These are phyloP conservation scores for Botryotinia narcissicola DNA, from an alignment of 2,329 filamentous ascomycete species.

Conservation along the genomic window DNA sequence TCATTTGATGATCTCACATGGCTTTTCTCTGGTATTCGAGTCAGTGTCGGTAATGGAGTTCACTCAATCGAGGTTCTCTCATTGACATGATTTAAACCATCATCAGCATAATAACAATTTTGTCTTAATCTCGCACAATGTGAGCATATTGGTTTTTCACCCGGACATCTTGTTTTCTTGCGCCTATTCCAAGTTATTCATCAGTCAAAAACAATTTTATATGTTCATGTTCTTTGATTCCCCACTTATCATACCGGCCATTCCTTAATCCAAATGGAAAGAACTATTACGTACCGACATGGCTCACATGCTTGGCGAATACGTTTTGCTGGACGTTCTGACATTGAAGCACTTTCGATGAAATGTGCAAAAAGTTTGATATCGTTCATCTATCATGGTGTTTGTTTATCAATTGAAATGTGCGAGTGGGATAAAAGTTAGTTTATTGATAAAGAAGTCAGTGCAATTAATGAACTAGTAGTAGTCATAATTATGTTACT, in stretches of 20 bases:
- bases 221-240: neutral
- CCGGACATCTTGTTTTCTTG: conserved; percentile 52
- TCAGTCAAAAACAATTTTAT: conserved; percentile 6
- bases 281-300: conserved; percentile 36
- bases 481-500: neutral
- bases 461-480: conserved; percentile 1
- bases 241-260: neutral
- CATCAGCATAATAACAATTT: conserved; percentile 45
- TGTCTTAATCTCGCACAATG: conserved; percentile 50
- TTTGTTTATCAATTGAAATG: neutral
- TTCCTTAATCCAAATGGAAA: neutral
- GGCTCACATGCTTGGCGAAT: conserved; percentile 40
- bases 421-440: neutral
- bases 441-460: conserved; percentile 1
- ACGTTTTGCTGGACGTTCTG: conserved; percentile 36
- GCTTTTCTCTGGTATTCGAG: neutral
- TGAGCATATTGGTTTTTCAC: conserved; percentile 50
- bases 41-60: neutral
- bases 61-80: conserved; percentile 21
- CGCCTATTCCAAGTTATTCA: conserved; percentile 39
- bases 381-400: conserved; percentile 12
- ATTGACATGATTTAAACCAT: conserved; percentile 21
- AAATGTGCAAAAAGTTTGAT: conserved; percentile 18
- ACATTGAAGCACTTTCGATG: conserved; percentile 21
- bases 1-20: conserved; percentile 13